phyloP scores from a whole-genome alignment of 1,139 yeast species.

The Nadsonia starkeyi-henricii region DNA sequence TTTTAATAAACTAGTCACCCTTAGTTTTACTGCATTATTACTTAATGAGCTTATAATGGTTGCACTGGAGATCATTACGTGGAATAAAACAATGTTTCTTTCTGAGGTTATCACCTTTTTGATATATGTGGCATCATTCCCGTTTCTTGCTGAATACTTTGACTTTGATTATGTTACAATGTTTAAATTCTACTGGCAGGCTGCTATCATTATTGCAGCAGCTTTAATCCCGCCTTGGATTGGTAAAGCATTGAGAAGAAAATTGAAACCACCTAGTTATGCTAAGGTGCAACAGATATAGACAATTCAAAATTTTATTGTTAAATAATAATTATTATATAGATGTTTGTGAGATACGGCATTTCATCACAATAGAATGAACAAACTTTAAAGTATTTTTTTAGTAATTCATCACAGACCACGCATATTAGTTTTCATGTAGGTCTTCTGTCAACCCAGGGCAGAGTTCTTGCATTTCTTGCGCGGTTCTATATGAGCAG shows the following conservation, averaged over 20 bases:
- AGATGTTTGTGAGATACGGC: no score
- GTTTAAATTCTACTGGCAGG: constrained; percentile 55
- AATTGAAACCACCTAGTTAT: constrained; percentile 82
- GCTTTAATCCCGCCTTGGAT: constrained; percentile 88
- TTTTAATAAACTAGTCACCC: constrained; percentile 68
- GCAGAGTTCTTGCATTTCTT: not conserved
- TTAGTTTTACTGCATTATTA: constrained; percentile 68
- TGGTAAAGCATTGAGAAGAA: constrained; percentile 57
- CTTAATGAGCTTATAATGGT: constrained; percentile 89
- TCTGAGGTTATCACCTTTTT: constrained; percentile 59
- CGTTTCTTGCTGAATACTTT: constrained; percentile 74
- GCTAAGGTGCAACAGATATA: constrained; percentile 83
- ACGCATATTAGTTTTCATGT: not conserved
- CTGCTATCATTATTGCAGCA: constrained; percentile 45
- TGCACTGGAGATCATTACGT: constrained; percentile 75
- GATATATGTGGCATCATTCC: constrained; percentile 59
- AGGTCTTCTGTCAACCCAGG: not conserved
- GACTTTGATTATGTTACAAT: constrained; percentile 51
- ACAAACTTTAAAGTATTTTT: no score
- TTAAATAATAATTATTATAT: no score
- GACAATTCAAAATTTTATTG: not conserved
- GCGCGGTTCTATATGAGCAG: not conserved
- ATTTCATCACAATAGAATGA: no score
- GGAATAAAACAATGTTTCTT: constrained; percentile 69
- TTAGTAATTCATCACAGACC: no score